phyloP scores from a whole-genome alignment of 768 basidiomycete genomes.

The Strobilomyces dryophilus region DNA sequence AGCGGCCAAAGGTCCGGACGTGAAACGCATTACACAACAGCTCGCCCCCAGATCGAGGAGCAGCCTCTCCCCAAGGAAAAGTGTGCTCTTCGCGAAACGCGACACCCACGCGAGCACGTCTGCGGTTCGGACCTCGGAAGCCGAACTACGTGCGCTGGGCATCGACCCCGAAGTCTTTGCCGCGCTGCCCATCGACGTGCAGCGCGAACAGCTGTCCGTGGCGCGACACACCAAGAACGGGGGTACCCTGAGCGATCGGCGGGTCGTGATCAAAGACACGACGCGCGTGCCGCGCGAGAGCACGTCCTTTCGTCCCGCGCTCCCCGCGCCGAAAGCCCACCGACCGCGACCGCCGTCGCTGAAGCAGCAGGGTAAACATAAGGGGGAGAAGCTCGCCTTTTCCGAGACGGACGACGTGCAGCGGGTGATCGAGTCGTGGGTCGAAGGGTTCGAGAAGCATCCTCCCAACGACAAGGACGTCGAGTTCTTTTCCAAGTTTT shows the following conservation, averaged over 20 bases:
- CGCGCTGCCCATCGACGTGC: slow-evolving; percentile 58
- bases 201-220: slow-evolving; percentile 69
- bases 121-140: slow-evolving; percentile 44
- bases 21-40: slow-evolving; percentile 59
- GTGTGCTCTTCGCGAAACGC: slow-evolving; percentile 35
- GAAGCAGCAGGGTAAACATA: slow-evolving; percentile 48
- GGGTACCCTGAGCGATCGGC: slow-evolving; percentile 38
- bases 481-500: slow-evolving; percentile 67
- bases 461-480: slow-evolving; percentile 74
- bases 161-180: slow-evolving; percentile 74
- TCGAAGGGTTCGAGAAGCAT: slow-evolving; percentile 53
- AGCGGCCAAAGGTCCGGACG: slow-evolving; percentile 37
- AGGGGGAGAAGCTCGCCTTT: slow-evolving; percentile 53
- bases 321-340: slow-evolving; percentile 54
- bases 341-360: slow-evolving; percentile 48
- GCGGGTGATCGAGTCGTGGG: slow-evolving; percentile 70
- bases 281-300: slow-evolving; percentile 29
- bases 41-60: slow-evolving; percentile 54
- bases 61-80: slow-evolving; percentile 35
- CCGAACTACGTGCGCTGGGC: slow-evolving; percentile 57
- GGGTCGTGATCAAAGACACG: slow-evolving; percentile 45
- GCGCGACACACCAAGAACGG: slow-evolving; percentile 47
- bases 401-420: slow-evolving; percentile 72
- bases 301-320: slow-evolving; percentile 33
- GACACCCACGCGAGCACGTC: slow-evolving; percentile 24